Conservation (phyloP, 2,329 filamentous ascomycete species). For the Cladosporium sp. region DNA sequence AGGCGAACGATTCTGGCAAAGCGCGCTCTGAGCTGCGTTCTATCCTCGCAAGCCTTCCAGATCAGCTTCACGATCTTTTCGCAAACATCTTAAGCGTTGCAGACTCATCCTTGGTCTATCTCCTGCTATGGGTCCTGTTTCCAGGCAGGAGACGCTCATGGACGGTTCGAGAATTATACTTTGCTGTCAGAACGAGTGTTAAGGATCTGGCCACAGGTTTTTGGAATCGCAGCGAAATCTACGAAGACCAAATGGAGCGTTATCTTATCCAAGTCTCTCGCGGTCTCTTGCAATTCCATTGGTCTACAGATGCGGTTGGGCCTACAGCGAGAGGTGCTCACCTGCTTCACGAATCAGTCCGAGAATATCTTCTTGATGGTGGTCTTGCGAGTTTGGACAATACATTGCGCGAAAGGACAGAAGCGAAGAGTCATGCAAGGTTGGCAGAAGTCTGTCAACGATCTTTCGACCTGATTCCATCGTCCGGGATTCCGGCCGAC, state of each 20-base stretch:
- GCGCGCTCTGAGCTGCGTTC: not conserved
- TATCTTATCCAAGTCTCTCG: slow-evolving; percentile 43
- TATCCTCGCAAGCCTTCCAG: not conserved
- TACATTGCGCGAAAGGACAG: not conserved
- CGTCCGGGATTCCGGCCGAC: not conserved
- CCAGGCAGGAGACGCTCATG: slow-evolving; percentile 36
- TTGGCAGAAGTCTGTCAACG: not conserved
- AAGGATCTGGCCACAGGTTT: not conserved
- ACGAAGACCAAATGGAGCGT: slow-evolving; percentile 21
- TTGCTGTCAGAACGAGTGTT: slow-evolving; percentile 32
- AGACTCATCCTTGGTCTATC: slow-evolving; percentile 28
- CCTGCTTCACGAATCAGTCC: slow-evolving; percentile 50
- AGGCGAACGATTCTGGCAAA: not conserved
- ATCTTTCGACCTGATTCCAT: not conserved
- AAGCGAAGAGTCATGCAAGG: not conserved
- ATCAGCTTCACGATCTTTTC: slow-evolving; percentile 2
- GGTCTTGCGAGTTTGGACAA: not conserved
- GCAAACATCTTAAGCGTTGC: not conserved
- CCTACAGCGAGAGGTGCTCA: slow-evolving; percentile 34
- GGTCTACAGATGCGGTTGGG: slow-evolving; percentile 2
- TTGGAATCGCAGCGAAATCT: slow-evolving; percentile 20
- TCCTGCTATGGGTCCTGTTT: slow-evolving; percentile 50
- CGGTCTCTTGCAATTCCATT: slow-evolving; percentile 42
- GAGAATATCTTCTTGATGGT: not conserved
- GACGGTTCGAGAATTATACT: slow-evolving; percentile 40